A percentile compares a stretch with the other conserved stretches of the same genome.
These are phyloP conservation scores for Tilletia caries DNA, from an alignment of 1,284 basidiomycete genomes.

Conservation along the genomic window DNA sequence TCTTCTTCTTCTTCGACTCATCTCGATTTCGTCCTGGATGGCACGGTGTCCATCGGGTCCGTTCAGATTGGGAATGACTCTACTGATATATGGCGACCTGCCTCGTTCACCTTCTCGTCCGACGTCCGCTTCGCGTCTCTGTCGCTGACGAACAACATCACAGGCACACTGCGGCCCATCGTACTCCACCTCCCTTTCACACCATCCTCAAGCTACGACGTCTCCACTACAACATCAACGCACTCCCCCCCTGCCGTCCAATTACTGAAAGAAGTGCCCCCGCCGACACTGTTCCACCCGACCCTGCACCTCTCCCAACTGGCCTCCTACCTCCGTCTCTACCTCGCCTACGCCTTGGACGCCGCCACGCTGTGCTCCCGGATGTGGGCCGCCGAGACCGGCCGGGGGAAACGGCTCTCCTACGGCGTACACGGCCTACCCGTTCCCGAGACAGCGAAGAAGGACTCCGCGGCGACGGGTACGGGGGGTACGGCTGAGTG, in stretches of 20 bases:
- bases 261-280: conserved; percentile 17
- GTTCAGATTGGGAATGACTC: not conserved
- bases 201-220: not conserved
- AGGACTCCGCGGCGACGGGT: conserved; percentile 18
- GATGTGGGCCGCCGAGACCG: conserved; percentile 13
- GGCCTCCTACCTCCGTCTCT: conserved; percentile 22
- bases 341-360: conserved; percentile 34
- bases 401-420: not conserved
- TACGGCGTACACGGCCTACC: not conserved
- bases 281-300: conserved; percentile 9
- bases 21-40: conserved; percentile 23
- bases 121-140: not conserved
- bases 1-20: conserved; percentile 7
- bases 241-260: not conserved
- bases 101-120: not conserved
- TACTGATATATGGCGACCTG: not conserved
- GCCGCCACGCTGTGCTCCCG: conserved; percentile 22
- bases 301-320: conserved; percentile 19
- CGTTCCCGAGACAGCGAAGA: conserved; percentile 17
- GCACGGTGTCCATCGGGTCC: conserved; percentile 21
- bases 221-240: not conserved
- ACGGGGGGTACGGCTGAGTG: conserved; percentile 25
- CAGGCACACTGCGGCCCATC: not conserved
- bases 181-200: not conserved
- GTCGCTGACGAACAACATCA: not conserved